These are phyloP conservation scores for Cyclaneusma minus DNA, from an alignment of 2,329 filamentous ascomycete genomes.

Conservation along the genomic window DNA sequence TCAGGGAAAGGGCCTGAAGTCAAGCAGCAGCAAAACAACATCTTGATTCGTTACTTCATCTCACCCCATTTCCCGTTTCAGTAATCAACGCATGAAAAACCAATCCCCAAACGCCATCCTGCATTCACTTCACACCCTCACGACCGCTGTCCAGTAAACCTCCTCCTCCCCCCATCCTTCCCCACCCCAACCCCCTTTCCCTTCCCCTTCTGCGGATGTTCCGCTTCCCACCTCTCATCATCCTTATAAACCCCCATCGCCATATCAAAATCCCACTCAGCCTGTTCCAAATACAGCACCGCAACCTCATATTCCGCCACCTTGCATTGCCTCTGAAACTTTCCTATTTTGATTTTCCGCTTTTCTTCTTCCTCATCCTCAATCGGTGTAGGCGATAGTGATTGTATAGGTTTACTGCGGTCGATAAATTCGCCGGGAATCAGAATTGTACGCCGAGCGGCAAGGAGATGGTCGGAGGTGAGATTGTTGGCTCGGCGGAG, in stretches of 20 bases:
- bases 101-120: not conserved
- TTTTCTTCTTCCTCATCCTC: slow-evolving; percentile 61
- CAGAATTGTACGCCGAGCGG: slow-evolving; percentile 51
- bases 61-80: too few relatives aligned
- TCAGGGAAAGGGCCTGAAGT: too few relatives aligned
- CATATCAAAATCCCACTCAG: slow-evolving; percentile 46
- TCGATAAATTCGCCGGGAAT: slow-evolving; percentile 59
- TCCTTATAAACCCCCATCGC: slow-evolving; percentile 50
- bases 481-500: slow-evolving; percentile 55
- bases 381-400: slow-evolving; percentile 53
- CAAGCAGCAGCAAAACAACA: too few relatives aligned
- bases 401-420: slow-evolving; percentile 48
- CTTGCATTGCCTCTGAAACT: slow-evolving; percentile 70
- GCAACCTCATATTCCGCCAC: slow-evolving; percentile 62
- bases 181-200: slow-evolving; percentile 17
- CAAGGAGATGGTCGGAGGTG: slow-evolving; percentile 54
- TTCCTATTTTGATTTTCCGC: slow-evolving; percentile 52
- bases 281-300: slow-evolving; percentile 57
- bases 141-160: slow-evolving; percentile 15
- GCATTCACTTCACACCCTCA: slow-evolving; percentile 2
- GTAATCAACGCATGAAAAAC: too few relatives aligned
- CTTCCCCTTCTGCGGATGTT: slow-evolving; percentile 41
- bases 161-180: slow-evolving; percentile 15
- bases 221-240: slow-evolving; percentile 63
- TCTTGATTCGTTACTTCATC: too few relatives aligned